Evolutionary conservation across 352 stramenopile genomes (phyloP).

Genomic region (Pythium brachiatum): DNA sequence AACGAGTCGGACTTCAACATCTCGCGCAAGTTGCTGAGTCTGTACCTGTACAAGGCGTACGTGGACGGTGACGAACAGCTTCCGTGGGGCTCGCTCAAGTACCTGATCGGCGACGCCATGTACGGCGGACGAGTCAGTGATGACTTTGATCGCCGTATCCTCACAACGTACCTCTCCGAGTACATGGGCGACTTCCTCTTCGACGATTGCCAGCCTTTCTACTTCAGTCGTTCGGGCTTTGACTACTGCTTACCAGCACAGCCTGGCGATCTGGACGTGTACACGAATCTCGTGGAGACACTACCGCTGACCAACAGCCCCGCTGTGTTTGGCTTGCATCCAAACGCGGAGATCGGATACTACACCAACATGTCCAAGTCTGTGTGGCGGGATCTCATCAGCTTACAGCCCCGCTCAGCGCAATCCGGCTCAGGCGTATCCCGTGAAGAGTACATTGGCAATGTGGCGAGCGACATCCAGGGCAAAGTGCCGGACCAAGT

Average conservation of each 20-base stretch:
- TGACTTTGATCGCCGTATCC: conserved; percentile 94
- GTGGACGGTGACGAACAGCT: conserved; percentile 92
- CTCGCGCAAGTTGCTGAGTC: conserved; percentile 84
- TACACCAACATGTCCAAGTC: conserved; percentile 94
- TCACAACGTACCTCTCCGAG: conserved; percentile 92
- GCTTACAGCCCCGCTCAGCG: conserved; percentile 86
- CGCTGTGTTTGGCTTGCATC: conserved; percentile 94
- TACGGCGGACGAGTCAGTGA: conserved; percentile 96
- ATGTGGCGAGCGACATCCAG: conserved; percentile 89
- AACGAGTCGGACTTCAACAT: conserved; percentile 97
- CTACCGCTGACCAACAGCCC: conserved; percentile 93
- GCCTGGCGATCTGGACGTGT: conserved; percentile 69
- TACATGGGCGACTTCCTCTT: conserved; percentile 98
- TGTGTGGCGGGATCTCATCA: conserved; percentile 93
- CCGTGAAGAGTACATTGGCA: conserved; percentile 92
- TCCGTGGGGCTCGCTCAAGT: conserved; percentile 93
- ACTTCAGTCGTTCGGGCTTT: conserved; percentile 92
- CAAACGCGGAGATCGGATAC: conserved; percentile 96
- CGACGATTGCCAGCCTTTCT: conserved; percentile 93
- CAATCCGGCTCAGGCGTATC: conserved; percentile 74
- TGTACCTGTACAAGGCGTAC: conserved; percentile 94
- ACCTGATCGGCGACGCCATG: conserved; percentile 96
- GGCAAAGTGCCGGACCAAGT: conserved; percentile 88
- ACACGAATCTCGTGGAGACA: conserved; percentile 81
- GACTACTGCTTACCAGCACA: conserved; percentile 84